Base-by-base conservation (phyloP, 2,329 filamentous ascomycete genomes). In the Paecilomyces variotii region DNA sequence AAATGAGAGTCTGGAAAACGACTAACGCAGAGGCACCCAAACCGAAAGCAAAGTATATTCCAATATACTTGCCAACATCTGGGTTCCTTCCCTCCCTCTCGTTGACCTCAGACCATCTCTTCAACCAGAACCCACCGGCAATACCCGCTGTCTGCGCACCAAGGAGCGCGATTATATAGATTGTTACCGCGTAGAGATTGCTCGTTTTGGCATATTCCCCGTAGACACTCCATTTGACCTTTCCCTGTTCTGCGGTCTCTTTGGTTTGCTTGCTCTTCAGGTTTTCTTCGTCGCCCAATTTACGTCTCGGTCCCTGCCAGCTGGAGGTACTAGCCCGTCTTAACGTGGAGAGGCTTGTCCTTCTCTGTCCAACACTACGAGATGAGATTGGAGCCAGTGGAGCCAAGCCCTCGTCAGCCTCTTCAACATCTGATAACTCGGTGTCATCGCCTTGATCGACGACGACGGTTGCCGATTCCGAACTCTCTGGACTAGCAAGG, bases 201-300 rank as follows among this genome's bases (percentile, higher is more conserved):
- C 90, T 97, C 60, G 91, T 91, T 76, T 91, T 96, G 58, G 94
- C 95, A 69, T 99, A 99, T 75, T 97, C 92, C 19, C 81, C 80
- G 70, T 99, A 99, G 28, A 99, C 93, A 63, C 87, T 84, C 92
- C 94, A 97, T 75, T 97, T 97, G 66, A 99, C 94, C 73, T 97
- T 97, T 68, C 94, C 94, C 76, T 99, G 91, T 73, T 99, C 91
- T 1, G 85, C 83, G 64, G 88, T 88, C 73, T 99, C 94, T 75
- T 96, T 95, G 58, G 81, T 82, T 74, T 97, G 92, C 70, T 87
- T 90, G 52, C 89, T 91, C 76, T 90, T 93, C 68, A 87, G 79
- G 57, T 72, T 84, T 56, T 90, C 86, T 75, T 97, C 91, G 65
- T 97, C 93, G 0, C 81, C 84, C 32, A 93, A 75, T 74, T 94